These are phyloP conservation scores for Backusella tuberculispora DNA, from an alignment of 192 early-diverging fungal species.

Conservation along the genomic window DNA sequence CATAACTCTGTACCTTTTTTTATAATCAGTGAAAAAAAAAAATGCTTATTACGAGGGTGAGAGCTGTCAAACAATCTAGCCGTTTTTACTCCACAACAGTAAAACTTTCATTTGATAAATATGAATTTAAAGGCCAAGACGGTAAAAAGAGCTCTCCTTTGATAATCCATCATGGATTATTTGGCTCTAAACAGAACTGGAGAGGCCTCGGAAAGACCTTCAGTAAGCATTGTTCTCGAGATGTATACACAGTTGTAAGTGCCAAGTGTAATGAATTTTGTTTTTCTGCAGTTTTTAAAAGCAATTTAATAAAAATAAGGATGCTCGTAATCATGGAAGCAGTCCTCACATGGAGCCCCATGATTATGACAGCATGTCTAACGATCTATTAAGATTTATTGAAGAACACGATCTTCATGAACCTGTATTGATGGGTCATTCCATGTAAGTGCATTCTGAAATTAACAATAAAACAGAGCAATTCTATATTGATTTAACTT, in stretches of 20 bases:
- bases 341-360: constrained; percentile 73
- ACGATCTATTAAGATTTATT: constrained; percentile 74
- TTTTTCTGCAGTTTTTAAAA: background rate
- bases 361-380: constrained; percentile 76
- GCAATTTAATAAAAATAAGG: constrained; percentile 44
- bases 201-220: constrained; percentile 78
- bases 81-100: background rate
- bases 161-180: constrained; percentile 87
- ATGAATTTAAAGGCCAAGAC: constrained; percentile 16
- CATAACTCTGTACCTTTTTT: background rate
- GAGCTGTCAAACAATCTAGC: background rate
- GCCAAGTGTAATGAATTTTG: no score
- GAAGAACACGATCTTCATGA: constrained; percentile 56
- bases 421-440: constrained; percentile 82
- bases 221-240: constrained; percentile 58
- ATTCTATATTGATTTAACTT: background rate
- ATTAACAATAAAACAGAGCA: background rate
- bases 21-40: background rate
- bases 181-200: constrained; percentile 96
- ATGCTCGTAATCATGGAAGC: constrained; percentile 94
- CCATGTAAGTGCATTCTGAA: constrained; percentile 62
- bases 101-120: constrained; percentile 21
- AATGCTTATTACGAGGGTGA: background rate
- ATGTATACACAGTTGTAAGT: constrained; percentile 67
- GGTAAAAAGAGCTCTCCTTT: constrained; percentile 44